These are phyloP conservation scores for Leccinellum rugosiceps DNA, from an alignment of 768 basidiomycete species.

Conservation along the genomic window DNA sequence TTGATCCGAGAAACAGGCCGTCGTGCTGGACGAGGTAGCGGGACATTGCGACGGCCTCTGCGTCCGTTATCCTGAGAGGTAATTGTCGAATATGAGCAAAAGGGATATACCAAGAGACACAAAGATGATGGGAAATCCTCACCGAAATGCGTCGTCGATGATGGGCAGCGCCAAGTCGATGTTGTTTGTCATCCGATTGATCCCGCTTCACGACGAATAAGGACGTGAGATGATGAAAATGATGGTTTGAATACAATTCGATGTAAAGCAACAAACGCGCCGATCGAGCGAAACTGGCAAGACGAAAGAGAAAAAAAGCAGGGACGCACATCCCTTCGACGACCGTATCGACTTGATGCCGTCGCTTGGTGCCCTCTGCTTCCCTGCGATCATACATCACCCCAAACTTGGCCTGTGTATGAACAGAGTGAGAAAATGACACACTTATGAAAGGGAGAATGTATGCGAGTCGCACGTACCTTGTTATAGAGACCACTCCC, in stretches of 20 bases:
- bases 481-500: slow-evolving; percentile 96
- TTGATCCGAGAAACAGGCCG: slow-evolving; percentile 93
- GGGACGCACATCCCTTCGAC: slow-evolving; percentile 80
- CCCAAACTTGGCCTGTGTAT: slow-evolving; percentile 70
- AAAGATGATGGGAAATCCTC: slow-evolving; percentile 2
- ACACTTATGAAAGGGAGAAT: background rate
- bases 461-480: slow-evolving; percentile 35
- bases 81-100: background rate
- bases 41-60: slow-evolving; percentile 94
- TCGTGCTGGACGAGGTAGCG: slow-evolving; percentile 88
- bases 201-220: slow-evolving; percentile 53
- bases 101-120: background rate
- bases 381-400: slow-evolving; percentile 96
- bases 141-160: slow-evolving; percentile 90
- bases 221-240: background rate
- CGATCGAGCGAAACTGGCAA: background rate
- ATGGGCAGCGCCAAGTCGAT: slow-evolving; percentile 80
- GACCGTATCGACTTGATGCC: slow-evolving; percentile 94
- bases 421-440: background rate
- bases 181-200: slow-evolving; percentile 91
- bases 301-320: slow-evolving; percentile 4
- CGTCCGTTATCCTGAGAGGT: slow-evolving; percentile 73
- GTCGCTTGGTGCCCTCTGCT: slow-evolving; percentile 87
- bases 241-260: background rate
- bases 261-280: background rate